phyloP scores from a whole-genome alignment of 352 stramenopile species.

The Thalassiosira pacifica region DNA sequence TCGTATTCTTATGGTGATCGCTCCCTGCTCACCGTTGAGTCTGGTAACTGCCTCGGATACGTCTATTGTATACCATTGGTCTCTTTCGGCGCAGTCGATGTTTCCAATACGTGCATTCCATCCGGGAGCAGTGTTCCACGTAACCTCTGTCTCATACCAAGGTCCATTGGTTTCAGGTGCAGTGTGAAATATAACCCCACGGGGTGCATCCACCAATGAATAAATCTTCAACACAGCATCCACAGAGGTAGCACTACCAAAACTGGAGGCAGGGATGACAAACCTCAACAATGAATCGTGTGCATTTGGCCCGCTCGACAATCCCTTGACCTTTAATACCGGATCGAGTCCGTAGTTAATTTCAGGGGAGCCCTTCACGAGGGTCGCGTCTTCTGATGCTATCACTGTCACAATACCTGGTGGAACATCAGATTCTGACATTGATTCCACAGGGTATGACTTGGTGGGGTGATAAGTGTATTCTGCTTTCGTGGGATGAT shows the following conservation, averaged over 20 bases:
- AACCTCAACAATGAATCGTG: slow-evolving; percentile 55
- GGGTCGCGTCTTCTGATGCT: slow-evolving; percentile 37
- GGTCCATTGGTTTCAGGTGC: slow-evolving; percentile 29
- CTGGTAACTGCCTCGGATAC: slow-evolving; percentile 36
- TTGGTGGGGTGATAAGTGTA: not conserved
- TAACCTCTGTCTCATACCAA: slow-evolving; percentile 51
- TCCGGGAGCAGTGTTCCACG: slow-evolving; percentile 53
- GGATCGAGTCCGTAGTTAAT: slow-evolving; percentile 26
- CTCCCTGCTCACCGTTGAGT: slow-evolving; percentile 30
- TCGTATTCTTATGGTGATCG: slow-evolving; percentile 46
- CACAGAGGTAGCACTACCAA: slow-evolving; percentile 16
- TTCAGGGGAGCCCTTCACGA: slow-evolving; percentile 45
- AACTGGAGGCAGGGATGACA: slow-evolving; percentile 40
- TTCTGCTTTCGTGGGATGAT: too few species aligned
- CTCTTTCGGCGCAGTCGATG: slow-evolving; percentile 29
- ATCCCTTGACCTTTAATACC: slow-evolving; percentile 36
- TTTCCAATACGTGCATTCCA: slow-evolving; percentile 32
- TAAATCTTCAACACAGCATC: slow-evolving; percentile 52
- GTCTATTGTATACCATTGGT: slow-evolving; percentile 62
- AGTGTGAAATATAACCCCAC: slow-evolving; percentile 54
- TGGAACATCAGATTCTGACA: slow-evolving; percentile 4
- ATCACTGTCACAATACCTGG: slow-evolving; percentile 13
- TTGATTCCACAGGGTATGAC: not conserved
- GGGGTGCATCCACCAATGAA: slow-evolving; percentile 33
- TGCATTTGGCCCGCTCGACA: slow-evolving; percentile 36